phyloP scores from a whole-genome alignment of 805 yeast genomes.

The Cyberlindnera meyerae region DNA sequence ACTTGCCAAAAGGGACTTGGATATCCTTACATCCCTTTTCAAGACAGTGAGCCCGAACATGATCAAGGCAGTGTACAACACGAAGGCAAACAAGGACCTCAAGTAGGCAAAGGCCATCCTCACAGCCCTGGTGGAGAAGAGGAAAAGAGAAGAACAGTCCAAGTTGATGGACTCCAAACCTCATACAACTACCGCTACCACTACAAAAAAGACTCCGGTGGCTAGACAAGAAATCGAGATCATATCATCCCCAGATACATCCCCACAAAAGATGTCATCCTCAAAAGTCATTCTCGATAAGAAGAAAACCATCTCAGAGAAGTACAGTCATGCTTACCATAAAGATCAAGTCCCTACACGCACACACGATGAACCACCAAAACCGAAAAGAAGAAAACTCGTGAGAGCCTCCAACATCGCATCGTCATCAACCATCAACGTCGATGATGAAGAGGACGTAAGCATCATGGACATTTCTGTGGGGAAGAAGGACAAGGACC shows the following conservation, averaged over 20 bases:
- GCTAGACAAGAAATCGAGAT: constrained; percentile 16
- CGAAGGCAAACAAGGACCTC: constrained; percentile 32
- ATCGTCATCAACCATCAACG: constrained; percentile 15
- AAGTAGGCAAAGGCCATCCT: constrained; percentile 30
- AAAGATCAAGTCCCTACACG: constrained; percentile 2
- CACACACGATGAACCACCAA: constrained; percentile 15
- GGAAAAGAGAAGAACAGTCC: constrained; percentile 21
- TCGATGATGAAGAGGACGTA: constrained; percentile 16
- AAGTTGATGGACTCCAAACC: constrained; percentile 8
- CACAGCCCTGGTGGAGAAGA: constrained; percentile 27
- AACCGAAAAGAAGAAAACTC: constrained; percentile 32
- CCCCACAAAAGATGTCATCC: constrained; percentile 26
- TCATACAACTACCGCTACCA: no score
- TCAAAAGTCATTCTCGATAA: constrained; percentile 35
- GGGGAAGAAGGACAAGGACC: constrained; percentile 3
- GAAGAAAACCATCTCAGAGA: constrained; percentile 33
- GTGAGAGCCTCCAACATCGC: constrained; percentile 34
- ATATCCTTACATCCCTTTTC: constrained; percentile 26
- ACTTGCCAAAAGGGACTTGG: constrained; percentile 19
- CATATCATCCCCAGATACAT: constrained; percentile 24
- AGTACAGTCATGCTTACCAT: constrained; percentile 28
- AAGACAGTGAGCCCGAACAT: constrained; percentile 30
- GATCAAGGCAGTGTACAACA: constrained; percentile 34
- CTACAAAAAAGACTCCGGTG: no score
- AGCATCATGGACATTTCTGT: constrained; percentile 4